Evolutionary conservation across 2,329 filamentous ascomycete species (phyloP).

Genomic region (Fusarium sp.): DNA sequence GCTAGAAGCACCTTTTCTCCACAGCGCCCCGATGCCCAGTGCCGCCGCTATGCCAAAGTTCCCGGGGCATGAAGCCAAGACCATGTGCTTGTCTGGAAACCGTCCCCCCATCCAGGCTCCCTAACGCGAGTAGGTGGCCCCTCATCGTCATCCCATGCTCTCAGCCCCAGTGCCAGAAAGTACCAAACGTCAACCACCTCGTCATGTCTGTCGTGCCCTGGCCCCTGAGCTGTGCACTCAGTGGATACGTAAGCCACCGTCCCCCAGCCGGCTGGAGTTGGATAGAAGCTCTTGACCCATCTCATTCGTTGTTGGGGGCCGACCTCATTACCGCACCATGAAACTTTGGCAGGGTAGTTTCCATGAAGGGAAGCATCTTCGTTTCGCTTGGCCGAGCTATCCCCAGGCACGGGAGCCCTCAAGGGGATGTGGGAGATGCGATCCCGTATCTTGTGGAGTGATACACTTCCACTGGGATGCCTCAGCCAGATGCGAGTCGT

Average conservation of each 20-base stretch:
- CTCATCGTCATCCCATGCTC: constrained; percentile 10
- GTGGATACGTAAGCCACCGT: constrained; percentile 40
- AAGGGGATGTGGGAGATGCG: constrained; percentile 20
- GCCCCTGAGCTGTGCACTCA: constrained; percentile 23
- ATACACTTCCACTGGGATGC: constrained; percentile 30
- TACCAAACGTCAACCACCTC: constrained; percentile 22
- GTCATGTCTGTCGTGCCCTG: constrained; percentile 20
- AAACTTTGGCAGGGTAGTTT: constrained; percentile 28
- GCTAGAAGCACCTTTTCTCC: constrained; percentile 29
- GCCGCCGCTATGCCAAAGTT: constrained; percentile 35
- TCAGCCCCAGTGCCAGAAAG: constrained; percentile 8
- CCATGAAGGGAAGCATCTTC: constrained; percentile 27
- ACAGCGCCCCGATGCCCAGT: constrained; percentile 30
- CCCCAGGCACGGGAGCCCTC: constrained; percentile 1
- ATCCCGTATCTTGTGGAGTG: constrained; percentile 38
- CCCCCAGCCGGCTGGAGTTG: constrained; percentile 24
- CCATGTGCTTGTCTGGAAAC: constrained; percentile 18
- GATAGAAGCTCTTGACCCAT: constrained; percentile 14
- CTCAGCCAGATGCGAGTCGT: constrained; percentile 18
- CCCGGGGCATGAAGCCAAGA: constrained; percentile 14
- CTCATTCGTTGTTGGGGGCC: constrained; percentile 34
- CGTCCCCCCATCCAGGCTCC: constrained; percentile 14
- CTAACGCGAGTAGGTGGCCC: constrained; percentile 11
- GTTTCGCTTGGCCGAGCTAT: constrained; percentile 13
- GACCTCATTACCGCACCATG: constrained; percentile 37